Conservation (phyloP, 2,329 filamentous ascomycete genomes). For the Colletotrichum orchidophilum region DNA sequence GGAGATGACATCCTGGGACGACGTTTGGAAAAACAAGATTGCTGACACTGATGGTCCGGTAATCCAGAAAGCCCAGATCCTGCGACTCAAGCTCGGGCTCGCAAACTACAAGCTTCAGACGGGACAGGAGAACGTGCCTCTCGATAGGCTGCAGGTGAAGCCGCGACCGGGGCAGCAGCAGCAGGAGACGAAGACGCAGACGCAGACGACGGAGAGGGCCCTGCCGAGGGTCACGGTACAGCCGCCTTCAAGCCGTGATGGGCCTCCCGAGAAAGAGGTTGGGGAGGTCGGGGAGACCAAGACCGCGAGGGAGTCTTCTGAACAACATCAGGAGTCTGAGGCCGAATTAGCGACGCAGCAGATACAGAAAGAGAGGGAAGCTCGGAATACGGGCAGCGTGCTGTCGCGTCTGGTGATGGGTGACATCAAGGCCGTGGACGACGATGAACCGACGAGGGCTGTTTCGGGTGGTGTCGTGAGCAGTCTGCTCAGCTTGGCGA, state of each 20-base stretch:
- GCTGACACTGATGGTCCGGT: constrained; percentile 3
- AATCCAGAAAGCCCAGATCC: constrained; percentile 68
- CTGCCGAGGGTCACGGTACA: constrained; percentile 33
- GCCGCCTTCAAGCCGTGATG: constrained; percentile 36
- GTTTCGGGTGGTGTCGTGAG: constrained; percentile 60
- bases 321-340: constrained; percentile 4
- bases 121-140: constrained; percentile 73
- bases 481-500: constrained; percentile 59
- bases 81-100: constrained; percentile 74
- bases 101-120: constrained; percentile 81
- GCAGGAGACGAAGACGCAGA: constrained; percentile 9
- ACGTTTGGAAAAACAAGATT: neutral
- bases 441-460: constrained; percentile 51
- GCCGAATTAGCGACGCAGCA: constrained; percentile 28
- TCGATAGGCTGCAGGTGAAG: constrained; percentile 65
- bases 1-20: neutral
- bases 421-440: constrained; percentile 37
- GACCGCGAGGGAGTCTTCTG: neutral
- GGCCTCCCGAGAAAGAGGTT: constrained; percentile 25
- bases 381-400: neutral
- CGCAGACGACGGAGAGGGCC: constrained; percentile 12
- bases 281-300: constrained; percentile 35
- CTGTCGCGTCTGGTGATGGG: constrained; percentile 31
- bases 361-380: constrained; percentile 32
- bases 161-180: constrained; percentile 37